Evolutionary conservation across 2,329 filamentous ascomycete genomes (phyloP).

Genomic region (Alternaria infectoria): DNA sequence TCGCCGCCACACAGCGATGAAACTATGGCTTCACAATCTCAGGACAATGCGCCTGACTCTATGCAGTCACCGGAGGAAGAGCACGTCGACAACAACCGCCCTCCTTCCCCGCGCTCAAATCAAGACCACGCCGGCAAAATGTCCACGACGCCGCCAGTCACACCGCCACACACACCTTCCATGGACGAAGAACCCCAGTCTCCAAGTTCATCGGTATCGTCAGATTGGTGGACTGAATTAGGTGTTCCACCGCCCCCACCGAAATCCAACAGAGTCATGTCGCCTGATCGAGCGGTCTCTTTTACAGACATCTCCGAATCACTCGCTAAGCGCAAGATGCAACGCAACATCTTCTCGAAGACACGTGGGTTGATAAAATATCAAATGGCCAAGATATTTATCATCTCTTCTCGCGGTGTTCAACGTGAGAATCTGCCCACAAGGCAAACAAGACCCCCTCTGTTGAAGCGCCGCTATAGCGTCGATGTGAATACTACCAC

Average conservation of each 20-base stretch:
- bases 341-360: conserved; percentile 3
- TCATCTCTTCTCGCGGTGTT: conserved; percentile 23
- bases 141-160: neutral
- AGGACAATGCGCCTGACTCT: neutral
- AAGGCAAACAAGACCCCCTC: conserved; percentile 10
- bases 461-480: conserved; percentile 29
- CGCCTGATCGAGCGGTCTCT: neutral
- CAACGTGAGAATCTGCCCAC: conserved; percentile 20
- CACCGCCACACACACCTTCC: neutral
- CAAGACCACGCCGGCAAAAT: neutral
- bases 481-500: conserved; percentile 23
- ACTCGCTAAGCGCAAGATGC: neutral
- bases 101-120: neutral
- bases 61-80: neutral
- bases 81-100: neutral
- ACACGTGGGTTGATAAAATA: conserved; percentile 14
- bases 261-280: neutral
- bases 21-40: neutral
- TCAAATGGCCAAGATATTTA: conserved; percentile 2
- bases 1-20: neutral
- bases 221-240: neutral
- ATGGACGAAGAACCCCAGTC: neutral
- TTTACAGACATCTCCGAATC: neutral
- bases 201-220: neutral
- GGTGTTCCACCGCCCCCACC: neutral